A percentile compares a stretch with the other conserved stretches of the same genome.
Conservation (phyloP, 2,329 filamentous ascomycete species). For the Cordyceps farinosa region DNA sequence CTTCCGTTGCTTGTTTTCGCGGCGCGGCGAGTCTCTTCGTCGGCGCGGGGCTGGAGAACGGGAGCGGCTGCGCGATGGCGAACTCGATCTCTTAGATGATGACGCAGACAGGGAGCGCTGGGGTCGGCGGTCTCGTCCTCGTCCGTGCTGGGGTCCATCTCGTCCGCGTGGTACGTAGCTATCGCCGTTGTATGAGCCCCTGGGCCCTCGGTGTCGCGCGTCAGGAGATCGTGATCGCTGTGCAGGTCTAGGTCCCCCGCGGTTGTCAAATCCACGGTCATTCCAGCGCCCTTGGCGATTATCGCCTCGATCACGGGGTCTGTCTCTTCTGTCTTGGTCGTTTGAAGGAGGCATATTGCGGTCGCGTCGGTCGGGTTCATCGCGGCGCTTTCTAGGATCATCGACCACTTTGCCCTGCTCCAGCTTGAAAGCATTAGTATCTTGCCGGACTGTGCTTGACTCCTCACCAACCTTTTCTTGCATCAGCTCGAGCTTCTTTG, state of each 20-base stretch:
- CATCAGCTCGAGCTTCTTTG: constrained; percentile 91
- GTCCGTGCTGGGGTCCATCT: constrained; percentile 37
- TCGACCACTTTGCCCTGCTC: constrained; percentile 80
- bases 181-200: constrained; percentile 47
- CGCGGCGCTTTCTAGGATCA: constrained; percentile 65
- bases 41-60: constrained; percentile 33
- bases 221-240: constrained; percentile 48
- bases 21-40: constrained; percentile 33
- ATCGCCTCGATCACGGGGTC: constrained; percentile 50
- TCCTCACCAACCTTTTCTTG: constrained; percentile 74
- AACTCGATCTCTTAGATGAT: constrained; percentile 30
- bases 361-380: constrained; percentile 68
- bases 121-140: constrained; percentile 33
- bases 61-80: constrained; percentile 30
- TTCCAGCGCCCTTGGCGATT: constrained; percentile 53
- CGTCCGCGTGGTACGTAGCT: constrained; percentile 51
- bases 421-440: constrained; percentile 49
- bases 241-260: constrained; percentile 42
- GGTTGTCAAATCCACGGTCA: constrained; percentile 46
- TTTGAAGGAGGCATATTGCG: constrained; percentile 63
- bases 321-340: constrained; percentile 58
- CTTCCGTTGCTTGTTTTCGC: constrained; percentile 34
- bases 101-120: constrained; percentile 34
- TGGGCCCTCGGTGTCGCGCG: constrained; percentile 39
- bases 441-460: background rate